Evolutionary conservation across 2,329 filamentous ascomycete genomes (phyloP).

Genomic region (Microsporum audouinii): DNA sequence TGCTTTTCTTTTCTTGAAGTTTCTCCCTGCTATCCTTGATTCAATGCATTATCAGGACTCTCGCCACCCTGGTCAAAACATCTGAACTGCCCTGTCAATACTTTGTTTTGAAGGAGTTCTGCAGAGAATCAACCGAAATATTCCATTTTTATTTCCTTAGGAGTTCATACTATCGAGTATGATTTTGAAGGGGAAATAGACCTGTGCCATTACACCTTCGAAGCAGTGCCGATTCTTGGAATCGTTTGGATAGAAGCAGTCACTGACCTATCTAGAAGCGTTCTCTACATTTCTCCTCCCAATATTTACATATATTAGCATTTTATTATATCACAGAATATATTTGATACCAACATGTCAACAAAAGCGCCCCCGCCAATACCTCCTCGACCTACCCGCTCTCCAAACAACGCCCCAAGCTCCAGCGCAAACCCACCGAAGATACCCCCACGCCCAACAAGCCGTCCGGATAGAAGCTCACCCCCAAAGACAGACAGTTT

Average conservation of each 20-base stretch:
- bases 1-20: neutral
- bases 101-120: neutral
- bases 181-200: neutral
- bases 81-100: neutral
- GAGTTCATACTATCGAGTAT: neutral
- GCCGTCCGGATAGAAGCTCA: constrained; percentile 5
- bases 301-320: neutral
- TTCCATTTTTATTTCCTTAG: no score
- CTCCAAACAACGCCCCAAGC: constrained; percentile 24
- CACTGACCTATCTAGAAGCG: neutral
- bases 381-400: constrained; percentile 28
- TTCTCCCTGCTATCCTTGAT: neutral
- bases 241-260: neutral
- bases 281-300: neutral
- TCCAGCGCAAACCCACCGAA: constrained; percentile 10
- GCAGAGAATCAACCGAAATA: neutral
- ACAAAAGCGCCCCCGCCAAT: constrained; percentile 19
- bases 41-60: neutral
- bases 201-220: neutral
- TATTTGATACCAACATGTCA: constrained; percentile 7
- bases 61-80: constrained; percentile 15
- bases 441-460: constrained; percentile 12
- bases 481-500: constrained; percentile 11
- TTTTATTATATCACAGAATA: neutral
- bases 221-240: neutral